Conservation (phyloP, 2,329 filamentous ascomycete genomes). For the Lasiodiplodia theobromae region DNA sequence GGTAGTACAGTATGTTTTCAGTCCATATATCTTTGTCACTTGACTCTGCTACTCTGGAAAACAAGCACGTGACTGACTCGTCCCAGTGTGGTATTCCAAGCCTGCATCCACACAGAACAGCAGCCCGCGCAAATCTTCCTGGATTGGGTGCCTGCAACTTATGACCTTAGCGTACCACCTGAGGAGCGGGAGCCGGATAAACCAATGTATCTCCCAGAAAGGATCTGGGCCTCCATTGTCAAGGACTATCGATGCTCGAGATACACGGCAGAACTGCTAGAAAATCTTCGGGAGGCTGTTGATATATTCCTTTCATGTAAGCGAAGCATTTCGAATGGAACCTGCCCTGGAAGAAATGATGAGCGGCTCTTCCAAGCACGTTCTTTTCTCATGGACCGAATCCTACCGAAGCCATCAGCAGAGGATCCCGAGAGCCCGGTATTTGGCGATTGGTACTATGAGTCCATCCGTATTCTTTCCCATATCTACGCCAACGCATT, state of each 20-base stretch:
- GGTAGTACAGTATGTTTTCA: background rate
- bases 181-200: background rate
- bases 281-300: background rate
- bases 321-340: background rate
- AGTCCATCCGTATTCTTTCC: conserved; percentile 7
- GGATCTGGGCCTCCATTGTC: conserved; percentile 8
- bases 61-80: background rate
- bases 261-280: conserved; percentile 6
- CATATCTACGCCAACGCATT: conserved; percentile 18
- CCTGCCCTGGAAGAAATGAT: background rate
- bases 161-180: conserved; percentile 7
- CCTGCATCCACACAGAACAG: conserved; percentile 18
- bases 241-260: conserved; percentile 21
- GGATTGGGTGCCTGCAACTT: conserved; percentile 1
- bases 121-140: conserved; percentile 13
- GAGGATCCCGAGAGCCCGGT: conserved; percentile 14
- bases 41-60: background rate
- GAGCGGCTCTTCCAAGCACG: background rate
- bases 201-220: conserved; percentile 11
- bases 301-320: background rate
- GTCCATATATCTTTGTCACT: background rate
- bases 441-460: conserved; percentile 20
- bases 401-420: conserved; percentile 8
- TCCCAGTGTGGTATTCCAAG: conserved; percentile 7
- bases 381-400: conserved; percentile 1